Evolutionary conservation across 2,329 filamentous ascomycete species (phyloP).

Genomic region (Claviceps maximensis): DNA sequence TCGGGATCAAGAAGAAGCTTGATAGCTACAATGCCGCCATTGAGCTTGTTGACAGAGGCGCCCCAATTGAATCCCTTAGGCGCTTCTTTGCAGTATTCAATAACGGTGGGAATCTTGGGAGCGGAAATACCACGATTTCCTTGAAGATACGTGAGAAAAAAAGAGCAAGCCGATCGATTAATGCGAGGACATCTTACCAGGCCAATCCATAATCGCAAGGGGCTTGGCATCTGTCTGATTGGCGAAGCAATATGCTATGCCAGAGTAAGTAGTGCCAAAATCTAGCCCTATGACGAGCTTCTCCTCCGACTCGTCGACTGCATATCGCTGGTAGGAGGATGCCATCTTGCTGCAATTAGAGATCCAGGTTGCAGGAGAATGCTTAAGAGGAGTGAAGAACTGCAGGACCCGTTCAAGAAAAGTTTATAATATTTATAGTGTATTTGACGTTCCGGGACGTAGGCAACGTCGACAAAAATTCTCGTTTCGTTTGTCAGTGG

Average conservation of each 20-base stretch:
- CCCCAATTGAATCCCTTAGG: constrained; percentile 22
- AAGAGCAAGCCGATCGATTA: constrained; percentile 22
- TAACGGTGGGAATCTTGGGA: constrained; percentile 19
- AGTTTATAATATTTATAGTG: too few species aligned
- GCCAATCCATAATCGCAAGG: constrained; percentile 17
- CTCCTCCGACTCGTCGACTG: neutral
- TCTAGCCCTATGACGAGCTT: constrained; percentile 39
- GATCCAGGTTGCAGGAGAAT: neutral
- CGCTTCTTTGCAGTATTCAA: constrained; percentile 22
- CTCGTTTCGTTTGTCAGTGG: neutral
- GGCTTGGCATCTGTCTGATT: constrained; percentile 14
- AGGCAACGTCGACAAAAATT: neutral
- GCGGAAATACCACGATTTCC: constrained; percentile 24
- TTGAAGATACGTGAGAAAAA: constrained; percentile 28
- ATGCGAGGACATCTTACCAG: constrained; percentile 7
- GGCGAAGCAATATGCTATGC: constrained; percentile 28
- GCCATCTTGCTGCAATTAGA: neutral
- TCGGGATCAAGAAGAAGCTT: constrained; percentile 10
- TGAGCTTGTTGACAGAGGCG: constrained; percentile 1
- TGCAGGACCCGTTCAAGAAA: too few species aligned
- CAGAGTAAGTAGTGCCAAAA: constrained; percentile 44
- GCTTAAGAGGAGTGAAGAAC: neutral
- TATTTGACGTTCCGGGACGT: too few species aligned
- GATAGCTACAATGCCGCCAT: constrained; percentile 7
- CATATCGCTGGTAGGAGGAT: neutral